A percentile compares a stretch with the other conserved stretches of the same genome.
Evolutionary conservation across 306 rosid species (phyloP).

Genomic region (Ormosia emarginata): DNA sequence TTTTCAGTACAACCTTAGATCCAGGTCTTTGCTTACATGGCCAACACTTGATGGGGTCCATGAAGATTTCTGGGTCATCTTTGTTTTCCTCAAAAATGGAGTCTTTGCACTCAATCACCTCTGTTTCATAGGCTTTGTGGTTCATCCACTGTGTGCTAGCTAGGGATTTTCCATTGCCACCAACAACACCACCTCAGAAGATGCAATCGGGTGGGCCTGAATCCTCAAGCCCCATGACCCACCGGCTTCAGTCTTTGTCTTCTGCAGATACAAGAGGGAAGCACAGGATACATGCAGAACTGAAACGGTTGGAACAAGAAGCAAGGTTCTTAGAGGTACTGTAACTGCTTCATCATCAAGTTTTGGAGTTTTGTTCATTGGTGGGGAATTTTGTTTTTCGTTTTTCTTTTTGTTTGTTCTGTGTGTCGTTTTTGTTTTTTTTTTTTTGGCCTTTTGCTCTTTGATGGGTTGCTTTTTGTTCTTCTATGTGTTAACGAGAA

Average conservation of each 20-base stretch:
- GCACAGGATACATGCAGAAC: slow-evolving; percentile 87
- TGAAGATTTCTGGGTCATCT: slow-evolving; percentile 49
- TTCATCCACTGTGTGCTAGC: slow-evolving; percentile 14
- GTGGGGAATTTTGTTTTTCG: neutral
- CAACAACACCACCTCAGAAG: slow-evolving; percentile 34
- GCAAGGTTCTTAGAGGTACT: slow-evolving; percentile 83
- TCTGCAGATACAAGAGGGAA: slow-evolving; percentile 82
- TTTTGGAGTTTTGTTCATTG: slow-evolving; percentile 14
- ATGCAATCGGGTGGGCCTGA: slow-evolving; percentile 75
- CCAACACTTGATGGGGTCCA: slow-evolving; percentile 47
- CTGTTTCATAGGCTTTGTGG: slow-evolving; percentile 10
- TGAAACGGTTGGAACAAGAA: slow-evolving; percentile 91
- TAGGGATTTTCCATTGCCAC: slow-evolving; percentile 17
- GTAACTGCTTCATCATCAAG: neutral
- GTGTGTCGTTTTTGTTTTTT: neutral
- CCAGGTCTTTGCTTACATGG: slow-evolving; percentile 27
- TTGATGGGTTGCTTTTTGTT: slow-evolving; percentile 8
- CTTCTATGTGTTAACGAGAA: neutral
- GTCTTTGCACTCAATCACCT: slow-evolving; percentile 31
- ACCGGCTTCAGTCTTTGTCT: slow-evolving; percentile 64
- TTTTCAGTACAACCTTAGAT: slow-evolving; percentile 32
- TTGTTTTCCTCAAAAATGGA: slow-evolving; percentile 31
- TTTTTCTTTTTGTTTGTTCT: slow-evolving; percentile 3
- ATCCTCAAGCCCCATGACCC: slow-evolving; percentile 54
- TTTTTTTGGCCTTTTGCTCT: neutral